Conservation (phyloP, 208 protist species). For the Trypanosoma rangeli region DNA sequence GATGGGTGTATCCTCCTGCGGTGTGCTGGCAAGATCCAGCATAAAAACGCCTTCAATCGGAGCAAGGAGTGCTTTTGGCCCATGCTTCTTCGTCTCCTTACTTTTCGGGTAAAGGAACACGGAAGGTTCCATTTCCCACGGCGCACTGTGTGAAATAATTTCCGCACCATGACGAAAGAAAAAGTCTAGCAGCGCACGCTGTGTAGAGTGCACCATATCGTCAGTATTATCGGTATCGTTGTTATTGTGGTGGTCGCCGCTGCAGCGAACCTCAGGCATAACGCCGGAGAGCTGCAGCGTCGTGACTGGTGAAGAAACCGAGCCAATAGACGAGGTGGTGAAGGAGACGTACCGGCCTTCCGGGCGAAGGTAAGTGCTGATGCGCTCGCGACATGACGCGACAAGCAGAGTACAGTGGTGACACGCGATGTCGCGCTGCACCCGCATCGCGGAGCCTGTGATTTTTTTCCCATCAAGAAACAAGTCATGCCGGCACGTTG, state of each 20-base stretch:
- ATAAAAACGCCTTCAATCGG: constrained; percentile 8
- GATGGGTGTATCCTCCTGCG: constrained; percentile 20
- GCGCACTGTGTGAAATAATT: constrained; percentile 34
- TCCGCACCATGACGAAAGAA: constrained; percentile 34
- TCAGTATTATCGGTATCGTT: background rate
- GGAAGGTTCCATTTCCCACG: constrained; percentile 34
- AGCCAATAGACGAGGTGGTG: constrained; percentile 49
- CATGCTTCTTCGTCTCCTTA: background rate
- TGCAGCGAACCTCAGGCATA: constrained; percentile 2
- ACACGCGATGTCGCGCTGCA: constrained; percentile 76
- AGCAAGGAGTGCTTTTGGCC: background rate
- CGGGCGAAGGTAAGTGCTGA: constrained; percentile 56
- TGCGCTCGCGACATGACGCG: constrained; percentile 28
- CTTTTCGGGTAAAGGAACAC: background rate
- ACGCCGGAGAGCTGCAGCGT: constrained; percentile 39
- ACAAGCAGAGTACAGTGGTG: constrained; percentile 89
- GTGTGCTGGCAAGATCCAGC: constrained; percentile 26
- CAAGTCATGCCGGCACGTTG: constrained; percentile 73
- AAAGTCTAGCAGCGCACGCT: constrained; percentile 36
- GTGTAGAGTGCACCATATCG: constrained; percentile 20
- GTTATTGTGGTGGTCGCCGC: background rate
- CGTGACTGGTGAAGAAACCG: constrained; percentile 74
- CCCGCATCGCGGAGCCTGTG: constrained; percentile 87
- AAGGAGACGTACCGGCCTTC: constrained; percentile 60
- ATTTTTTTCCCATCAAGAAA: constrained; percentile 86